These are phyloP conservation scores for Nitzschia sp. DNA, from an alignment of 108 stramenopile genomes.

Conservation along the genomic window DNA sequence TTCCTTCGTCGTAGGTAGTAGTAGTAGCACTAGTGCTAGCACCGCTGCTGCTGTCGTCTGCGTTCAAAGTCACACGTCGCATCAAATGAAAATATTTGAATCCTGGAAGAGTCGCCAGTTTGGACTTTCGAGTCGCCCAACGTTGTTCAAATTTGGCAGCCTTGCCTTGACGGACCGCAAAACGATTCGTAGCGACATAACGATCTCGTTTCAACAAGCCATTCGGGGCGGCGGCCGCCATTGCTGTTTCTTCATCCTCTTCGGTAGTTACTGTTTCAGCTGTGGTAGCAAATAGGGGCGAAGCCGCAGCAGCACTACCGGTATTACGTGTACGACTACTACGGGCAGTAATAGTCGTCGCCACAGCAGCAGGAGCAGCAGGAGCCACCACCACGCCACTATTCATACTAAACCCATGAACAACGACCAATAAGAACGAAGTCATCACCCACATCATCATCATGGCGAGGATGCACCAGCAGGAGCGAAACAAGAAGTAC, in stretches of 20 bases:
- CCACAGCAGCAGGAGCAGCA: too few relatives aligned
- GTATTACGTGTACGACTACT: too few relatives aligned
- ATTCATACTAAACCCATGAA: too few relatives aligned
- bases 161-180: slow-evolving; percentile 74
- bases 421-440: too few relatives aligned
- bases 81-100: slow-evolving; percentile 90
- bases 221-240: too few relatives aligned
- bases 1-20: slow-evolving; percentile 26
- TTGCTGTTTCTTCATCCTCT: not conserved
- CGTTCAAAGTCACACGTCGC: slow-evolving; percentile 61
- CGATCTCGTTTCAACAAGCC: slow-evolving; percentile 72
- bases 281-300: not conserved
- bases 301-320: too few relatives aligned
- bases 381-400: too few relatives aligned
- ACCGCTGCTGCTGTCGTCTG: slow-evolving; percentile 39
- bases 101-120: slow-evolving; percentile 73
- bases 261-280: not conserved
- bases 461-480: too few relatives aligned
- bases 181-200: slow-evolving; percentile 84
- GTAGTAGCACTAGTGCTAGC: not conserved
- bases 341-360: too few relatives aligned
- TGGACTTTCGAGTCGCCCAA: slow-evolving; percentile 84
- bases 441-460: too few relatives aligned
- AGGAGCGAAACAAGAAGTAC: too few relatives aligned
- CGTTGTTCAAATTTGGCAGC: slow-evolving; percentile 83